Evolutionary conservation across 1,284 basidiomycete genomes (phyloP).

Genomic region (Cryptococcus sp.): DNA sequence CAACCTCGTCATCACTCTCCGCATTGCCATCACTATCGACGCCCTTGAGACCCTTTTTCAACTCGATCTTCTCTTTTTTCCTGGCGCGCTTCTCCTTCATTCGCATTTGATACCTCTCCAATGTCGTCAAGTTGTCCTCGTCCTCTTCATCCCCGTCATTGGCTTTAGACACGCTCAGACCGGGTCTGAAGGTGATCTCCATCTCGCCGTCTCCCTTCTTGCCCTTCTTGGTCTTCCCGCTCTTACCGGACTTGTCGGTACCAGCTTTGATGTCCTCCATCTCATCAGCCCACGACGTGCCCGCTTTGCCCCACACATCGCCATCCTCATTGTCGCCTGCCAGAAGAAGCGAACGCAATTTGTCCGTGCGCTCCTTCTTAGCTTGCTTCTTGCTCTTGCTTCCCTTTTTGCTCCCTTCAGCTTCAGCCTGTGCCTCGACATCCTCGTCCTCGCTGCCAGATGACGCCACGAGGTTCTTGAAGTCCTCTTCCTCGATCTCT

Average conservation of each 20-base stretch:
- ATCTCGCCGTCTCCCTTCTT: conserved; percentile 60
- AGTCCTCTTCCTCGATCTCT: conserved; percentile 87
- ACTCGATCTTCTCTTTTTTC: conserved; percentile 58
- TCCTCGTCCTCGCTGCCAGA: conserved; percentile 61
- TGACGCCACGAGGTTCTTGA: conserved; percentile 78
- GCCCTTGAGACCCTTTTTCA: conserved; percentile 42
- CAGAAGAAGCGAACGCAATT: conserved; percentile 71
- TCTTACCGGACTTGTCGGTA: conserved; percentile 58
- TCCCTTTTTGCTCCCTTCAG: conserved; percentile 33
- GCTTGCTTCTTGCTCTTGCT: conserved; percentile 54
- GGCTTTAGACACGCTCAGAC: conserved; percentile 59
- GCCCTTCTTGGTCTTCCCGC: conserved; percentile 13
- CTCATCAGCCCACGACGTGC: conserved; percentile 31
- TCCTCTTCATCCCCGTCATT: conserved; percentile 49
- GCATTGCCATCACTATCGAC: conserved; percentile 3
- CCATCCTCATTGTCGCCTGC: conserved; percentile 58
- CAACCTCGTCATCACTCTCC: conserved; percentile 3
- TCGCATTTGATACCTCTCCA: conserved; percentile 78
- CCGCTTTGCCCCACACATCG: conserved; percentile 68
- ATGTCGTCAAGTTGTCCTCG: conserved; percentile 69
- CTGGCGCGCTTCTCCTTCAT: conserved; percentile 80
- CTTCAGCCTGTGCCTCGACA: conserved; percentile 50
- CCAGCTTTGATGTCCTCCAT: conserved; percentile 15
- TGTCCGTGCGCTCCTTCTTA: conserved; percentile 58
- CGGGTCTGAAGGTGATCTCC: conserved; percentile 92